Evolutionary conservation across 2,329 filamentous ascomycete species (phyloP), one percentile per base, ranked within the genome.

Genomic region (Ceratocystis ficicola): DNA sequence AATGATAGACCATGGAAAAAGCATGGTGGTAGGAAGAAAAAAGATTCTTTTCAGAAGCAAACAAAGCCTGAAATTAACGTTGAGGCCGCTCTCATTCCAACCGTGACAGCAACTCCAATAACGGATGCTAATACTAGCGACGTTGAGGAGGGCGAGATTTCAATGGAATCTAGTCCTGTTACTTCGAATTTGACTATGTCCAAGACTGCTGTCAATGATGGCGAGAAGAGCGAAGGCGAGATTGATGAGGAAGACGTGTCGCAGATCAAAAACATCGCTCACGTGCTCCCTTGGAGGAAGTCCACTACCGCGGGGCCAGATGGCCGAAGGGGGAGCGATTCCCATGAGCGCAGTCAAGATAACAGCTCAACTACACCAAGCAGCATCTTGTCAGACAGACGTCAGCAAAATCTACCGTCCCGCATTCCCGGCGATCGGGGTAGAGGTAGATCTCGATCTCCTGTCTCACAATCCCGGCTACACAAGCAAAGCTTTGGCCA

Each of bases 91-190:
- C 5, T 8, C 12, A 20, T 12, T 7, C 22, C 57, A 20, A 32
- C 61, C 32, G 44, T 44, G 6, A 44, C 20, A 15, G 15, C 41
- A 28, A 17, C 44, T 12, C 2, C 61, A 25, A 32, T 44, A 32
- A 15, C 22, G 5, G 25, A 17, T 36, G 44, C 44, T n/a, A 32
- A n/a, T 30, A 50, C 36, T 12, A 32, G 25, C 15, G 61, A 63
- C 7, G 32, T 63, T 30, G 61, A 63, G n/a, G 61, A 63, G 61
- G 61, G 61, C 25, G 61, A 63, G 46, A 63, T 63, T 5, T 48
- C 61, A 10, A 20, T 5, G 7, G 44, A 46, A 17, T 44, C 46
- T 15, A 28, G 46, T 28, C 28, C 44, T 32, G 25, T 30, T 63
- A 44, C 61, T 3, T 63, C 46, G 15, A 63, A 15, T n/a, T 15